These are phyloP conservation scores for Truncatella angustata DNA, from an alignment of 2,329 filamentous ascomycete species.

Conservation along the genomic window DNA sequence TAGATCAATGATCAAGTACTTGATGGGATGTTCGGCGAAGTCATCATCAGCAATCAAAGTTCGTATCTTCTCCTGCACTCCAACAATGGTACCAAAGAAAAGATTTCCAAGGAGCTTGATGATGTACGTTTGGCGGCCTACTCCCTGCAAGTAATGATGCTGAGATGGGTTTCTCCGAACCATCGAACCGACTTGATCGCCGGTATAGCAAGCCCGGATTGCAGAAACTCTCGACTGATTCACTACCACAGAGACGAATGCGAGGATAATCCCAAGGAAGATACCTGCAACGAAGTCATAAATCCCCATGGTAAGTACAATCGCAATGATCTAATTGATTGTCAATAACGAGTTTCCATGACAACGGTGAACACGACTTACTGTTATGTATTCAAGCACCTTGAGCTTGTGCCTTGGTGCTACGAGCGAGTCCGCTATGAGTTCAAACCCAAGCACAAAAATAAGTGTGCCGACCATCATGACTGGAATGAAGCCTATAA, in stretches of 20 bases:
- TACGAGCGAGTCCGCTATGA: constrained; percentile 85
- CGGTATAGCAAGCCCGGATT: constrained; percentile 85
- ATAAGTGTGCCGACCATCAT: constrained; percentile 97
- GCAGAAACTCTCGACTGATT: constrained; percentile 89
- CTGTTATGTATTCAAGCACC: constrained; percentile 82
- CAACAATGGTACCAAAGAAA: constrained; percentile 98
- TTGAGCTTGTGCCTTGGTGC: constrained; percentile 87
- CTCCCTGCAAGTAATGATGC: constrained; percentile 79
- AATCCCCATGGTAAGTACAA: constrained; percentile 92
- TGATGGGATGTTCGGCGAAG: constrained; percentile 76
- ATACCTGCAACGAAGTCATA: constrained; percentile 97
- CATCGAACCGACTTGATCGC: constrained; percentile 85
- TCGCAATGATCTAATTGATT: constrained; percentile 64
- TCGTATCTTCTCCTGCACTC: constrained; percentile 86
- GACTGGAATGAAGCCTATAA: constrained; percentile 92
- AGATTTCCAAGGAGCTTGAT: constrained; percentile 91
- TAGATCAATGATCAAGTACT: constrained; percentile 86
- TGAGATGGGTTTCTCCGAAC: constrained; percentile 89
- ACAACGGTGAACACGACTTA: constrained; percentile 33
- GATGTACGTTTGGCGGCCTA: constrained; percentile 84
- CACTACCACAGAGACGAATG: constrained; percentile 86
- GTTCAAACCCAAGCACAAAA: constrained; percentile 89
- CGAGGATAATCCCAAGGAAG: constrained; percentile 84
- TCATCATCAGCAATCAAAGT: constrained; percentile 78
- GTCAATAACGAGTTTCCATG: constrained; percentile 18